Evolutionary conservation across 2,329 filamentous ascomycete species (phyloP).

Genomic region (Ceratocystis cacaofunesta): DNA sequence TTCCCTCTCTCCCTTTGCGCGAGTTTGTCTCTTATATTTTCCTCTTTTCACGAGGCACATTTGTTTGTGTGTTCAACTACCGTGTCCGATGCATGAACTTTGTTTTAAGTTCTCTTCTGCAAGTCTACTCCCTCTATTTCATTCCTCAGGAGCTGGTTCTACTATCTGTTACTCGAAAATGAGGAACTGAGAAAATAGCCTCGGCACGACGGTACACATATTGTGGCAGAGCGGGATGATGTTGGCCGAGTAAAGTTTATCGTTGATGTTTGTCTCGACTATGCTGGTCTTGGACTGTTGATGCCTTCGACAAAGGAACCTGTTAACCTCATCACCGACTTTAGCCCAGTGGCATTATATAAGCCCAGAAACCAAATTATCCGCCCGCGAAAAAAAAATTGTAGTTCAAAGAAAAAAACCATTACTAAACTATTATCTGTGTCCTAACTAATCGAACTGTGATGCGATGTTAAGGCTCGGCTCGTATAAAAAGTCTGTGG

Average conservation of each 20-base stretch:
- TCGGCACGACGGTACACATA: slow-evolving; percentile 7
- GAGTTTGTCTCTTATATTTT: neutral
- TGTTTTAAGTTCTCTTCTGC: too few species aligned
- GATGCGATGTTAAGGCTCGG: neutral
- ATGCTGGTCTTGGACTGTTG: neutral
- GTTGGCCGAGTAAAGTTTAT: neutral
- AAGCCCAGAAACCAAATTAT: slow-evolving; percentile 15
- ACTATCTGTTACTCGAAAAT: neutral
- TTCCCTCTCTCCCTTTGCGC: neutral
- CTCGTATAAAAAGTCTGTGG: too few species aligned
- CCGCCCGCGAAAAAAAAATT: slow-evolving; percentile 11
- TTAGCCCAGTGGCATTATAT: slow-evolving; percentile 15
- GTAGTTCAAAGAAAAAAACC: slow-evolving; percentile 4
- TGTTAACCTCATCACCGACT: slow-evolving; percentile 3
- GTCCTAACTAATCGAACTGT: neutral
- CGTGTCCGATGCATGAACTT: neutral
- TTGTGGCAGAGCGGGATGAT: slow-evolving; percentile 15
- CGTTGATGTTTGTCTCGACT: neutral
- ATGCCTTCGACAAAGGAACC: neutral
- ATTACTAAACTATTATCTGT: neutral
- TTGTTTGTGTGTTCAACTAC: slow-evolving; percentile 12
- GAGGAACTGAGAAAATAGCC: too few species aligned
- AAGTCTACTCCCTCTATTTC: neutral
- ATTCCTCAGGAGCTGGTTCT: neutral
- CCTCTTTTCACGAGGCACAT: slow-evolving; percentile 3